Base-by-base conservation (phyloP, 345 rosid genomes). In the Ceriops tagal region DNA sequence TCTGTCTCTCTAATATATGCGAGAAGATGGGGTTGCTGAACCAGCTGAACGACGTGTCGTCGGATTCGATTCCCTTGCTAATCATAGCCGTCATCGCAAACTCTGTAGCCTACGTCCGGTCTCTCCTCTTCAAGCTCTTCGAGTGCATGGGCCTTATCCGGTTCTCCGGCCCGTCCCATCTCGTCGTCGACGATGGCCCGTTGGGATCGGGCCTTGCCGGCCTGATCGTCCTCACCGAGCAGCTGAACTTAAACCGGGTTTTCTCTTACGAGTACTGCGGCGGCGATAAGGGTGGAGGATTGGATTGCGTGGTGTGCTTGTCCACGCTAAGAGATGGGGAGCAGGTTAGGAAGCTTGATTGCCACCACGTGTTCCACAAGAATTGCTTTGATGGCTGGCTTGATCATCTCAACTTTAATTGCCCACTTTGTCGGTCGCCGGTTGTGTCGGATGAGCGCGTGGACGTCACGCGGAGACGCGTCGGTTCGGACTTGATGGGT, bases 341-440 rank as follows among this genome's bases (percentile, higher is more conserved):
- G 24, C 80, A 63, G 62, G 95, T 92, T 46, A 82, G 96, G 82
- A 80, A 71, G 81, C 96, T 92, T 2, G 87, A 85, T 31, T 92
- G 98, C 82, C 75, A 90, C 66, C 98, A 92, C 80, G 92, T 92
- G 49, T 92, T 87, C 62, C 98, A 92, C 46, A 92, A 83, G 74
- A 75, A 73, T 34, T 92, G 98, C 78, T 82, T 92, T 15, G 96
- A 92, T 52, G 90, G 91, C 1, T 92, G 98, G 95, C 92, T 92
- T 9, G 79, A 83, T 61, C 88, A 84, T 47, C 86, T 80, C 49
- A 86, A 86, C 35, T 90, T 90, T 69, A 83, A 71, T 6, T 92
- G 96, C 75, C 98, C 96, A 16, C 79, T 92, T 0, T 92, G 96
- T 64, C 83, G 96, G 68, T 77, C 83, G 5, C 82, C 86, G 64